These are phyloP conservation scores for Musa balbisiana DNA, from an alignment of 202 grass and related monocot species.

Conservation along the genomic window DNA sequence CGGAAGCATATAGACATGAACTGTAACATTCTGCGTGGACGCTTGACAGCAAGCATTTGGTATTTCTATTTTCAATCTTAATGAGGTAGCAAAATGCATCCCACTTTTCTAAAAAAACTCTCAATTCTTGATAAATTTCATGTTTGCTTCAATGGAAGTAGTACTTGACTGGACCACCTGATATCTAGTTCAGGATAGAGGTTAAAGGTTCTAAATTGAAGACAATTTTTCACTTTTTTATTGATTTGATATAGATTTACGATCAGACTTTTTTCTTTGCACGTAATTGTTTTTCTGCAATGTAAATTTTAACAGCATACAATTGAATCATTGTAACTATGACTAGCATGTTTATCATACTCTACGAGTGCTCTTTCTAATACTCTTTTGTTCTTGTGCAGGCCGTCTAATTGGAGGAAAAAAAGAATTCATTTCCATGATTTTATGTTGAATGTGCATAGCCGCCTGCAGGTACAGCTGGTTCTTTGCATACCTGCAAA, in stretches of 20 bases:
- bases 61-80: too few relatives aligned
- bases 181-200: too few relatives aligned
- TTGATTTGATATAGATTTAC: not conserved
- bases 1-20: not conserved
- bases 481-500: not conserved
- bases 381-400: conserved; percentile 24
- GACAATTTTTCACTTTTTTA: not conserved
- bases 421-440: conserved; percentile 92
- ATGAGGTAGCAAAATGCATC: too few relatives aligned
- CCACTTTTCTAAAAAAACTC: too few relatives aligned
- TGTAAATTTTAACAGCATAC: not conserved
- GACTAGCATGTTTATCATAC: not conserved
- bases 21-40: not conserved
- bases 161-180: too few relatives aligned
- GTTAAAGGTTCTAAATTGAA: not conserved
- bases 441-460: conserved; percentile 96
- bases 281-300: not conserved
- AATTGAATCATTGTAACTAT: not conserved
- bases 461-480: conserved; percentile 65
- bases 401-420: conserved; percentile 89
- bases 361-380: not conserved
- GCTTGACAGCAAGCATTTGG: not conserved
- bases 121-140: not conserved
- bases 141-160: not conserved
- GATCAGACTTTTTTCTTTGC: not conserved